Conservation (phyloP, 352 stramenopile species). For the Saprolegnia diclina region DNA sequence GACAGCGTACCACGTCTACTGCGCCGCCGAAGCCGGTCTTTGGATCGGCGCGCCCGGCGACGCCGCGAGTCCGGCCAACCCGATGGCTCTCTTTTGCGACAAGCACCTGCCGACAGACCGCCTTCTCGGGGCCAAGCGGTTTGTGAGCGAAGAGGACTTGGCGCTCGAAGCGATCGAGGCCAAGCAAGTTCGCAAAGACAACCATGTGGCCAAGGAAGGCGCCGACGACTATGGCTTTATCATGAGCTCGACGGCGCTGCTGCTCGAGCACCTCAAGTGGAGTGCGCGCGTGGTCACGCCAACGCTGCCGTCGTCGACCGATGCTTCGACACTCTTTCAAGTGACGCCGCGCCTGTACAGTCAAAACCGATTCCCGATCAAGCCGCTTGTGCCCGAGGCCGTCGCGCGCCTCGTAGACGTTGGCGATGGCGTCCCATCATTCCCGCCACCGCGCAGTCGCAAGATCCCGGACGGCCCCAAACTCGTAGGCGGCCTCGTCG, state of each 20-base stretch:
- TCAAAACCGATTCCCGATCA: conserved; percentile 31
- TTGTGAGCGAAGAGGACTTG: conserved; percentile 78
- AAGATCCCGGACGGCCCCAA: conserved; percentile 33
- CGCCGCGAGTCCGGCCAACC: conserved; percentile 31
- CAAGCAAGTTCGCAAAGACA: conserved; percentile 41
- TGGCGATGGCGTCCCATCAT: conserved; percentile 42
- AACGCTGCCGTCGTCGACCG: conserved; percentile 38
- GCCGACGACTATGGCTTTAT: conserved; percentile 57
- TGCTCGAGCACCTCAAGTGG: conserved; percentile 42
- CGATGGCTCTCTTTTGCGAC: conserved; percentile 72
- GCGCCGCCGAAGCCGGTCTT: conserved; percentile 64
- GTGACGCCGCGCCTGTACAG: conserved; percentile 33
- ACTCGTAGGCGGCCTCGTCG: conserved; percentile 62
- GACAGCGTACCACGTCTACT: conserved; percentile 70
- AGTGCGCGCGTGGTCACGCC: conserved; percentile 19
- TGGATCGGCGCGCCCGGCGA: conserved; percentile 63
- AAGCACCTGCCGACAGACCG: conserved; percentile 68
- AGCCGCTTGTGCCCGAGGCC: conserved; percentile 36
- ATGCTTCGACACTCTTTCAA: conserved; percentile 10
- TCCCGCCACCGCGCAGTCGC: conserved; percentile 24
- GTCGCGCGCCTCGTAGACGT: conserved; percentile 38
- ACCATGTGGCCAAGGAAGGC: conserved; percentile 39
- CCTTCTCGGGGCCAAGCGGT: conserved; percentile 69
- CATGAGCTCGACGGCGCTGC: conserved; percentile 62
- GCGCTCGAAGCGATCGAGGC: conserved; percentile 82